Conservation (phyloP, 2,329 filamentous ascomycete genomes). For the Cordyceps militaris region DNA sequence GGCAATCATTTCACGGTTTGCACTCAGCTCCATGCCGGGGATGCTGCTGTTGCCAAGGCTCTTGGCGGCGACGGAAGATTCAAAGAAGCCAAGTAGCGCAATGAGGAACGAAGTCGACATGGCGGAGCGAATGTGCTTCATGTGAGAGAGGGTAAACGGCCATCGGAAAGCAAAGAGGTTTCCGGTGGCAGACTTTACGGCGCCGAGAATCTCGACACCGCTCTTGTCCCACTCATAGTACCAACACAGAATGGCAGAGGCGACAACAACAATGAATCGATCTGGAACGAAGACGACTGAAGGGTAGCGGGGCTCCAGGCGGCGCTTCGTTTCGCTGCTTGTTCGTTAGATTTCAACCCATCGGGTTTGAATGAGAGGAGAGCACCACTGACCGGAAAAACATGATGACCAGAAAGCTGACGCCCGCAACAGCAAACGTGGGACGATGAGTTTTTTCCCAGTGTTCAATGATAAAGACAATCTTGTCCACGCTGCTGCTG, state of each 20-base stretch:
- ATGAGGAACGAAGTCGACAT: constrained; percentile 92
- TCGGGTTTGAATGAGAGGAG: background rate
- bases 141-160: constrained; percentile 69
- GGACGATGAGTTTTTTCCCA: constrained; percentile 60
- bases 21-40: constrained; percentile 72
- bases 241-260: constrained; percentile 76
- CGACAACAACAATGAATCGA: constrained; percentile 79
- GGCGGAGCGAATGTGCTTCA: constrained; percentile 76
- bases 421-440: constrained; percentile 68
- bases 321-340: constrained; percentile 68
- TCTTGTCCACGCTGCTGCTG: constrained; percentile 79
- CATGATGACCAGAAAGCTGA: constrained; percentile 85
- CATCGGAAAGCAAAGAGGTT: constrained; percentile 73
- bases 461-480: constrained; percentile 70
- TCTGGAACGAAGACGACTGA: constrained; percentile 85
- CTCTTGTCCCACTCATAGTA: constrained; percentile 67
- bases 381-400: constrained; percentile 58
- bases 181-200: constrained; percentile 68
- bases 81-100: constrained; percentile 93
- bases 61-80: constrained; percentile 93
- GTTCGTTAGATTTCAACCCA: background rate
- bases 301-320: constrained; percentile 71
- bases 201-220: constrained; percentile 77
- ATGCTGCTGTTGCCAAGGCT: constrained; percentile 67
- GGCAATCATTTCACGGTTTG: constrained; percentile 89